Evolutionary conservation across 352 stramenopile species (phyloP), one percentile per base, ranked within the genome.

Genomic region (Pythium aquatile): DNA sequence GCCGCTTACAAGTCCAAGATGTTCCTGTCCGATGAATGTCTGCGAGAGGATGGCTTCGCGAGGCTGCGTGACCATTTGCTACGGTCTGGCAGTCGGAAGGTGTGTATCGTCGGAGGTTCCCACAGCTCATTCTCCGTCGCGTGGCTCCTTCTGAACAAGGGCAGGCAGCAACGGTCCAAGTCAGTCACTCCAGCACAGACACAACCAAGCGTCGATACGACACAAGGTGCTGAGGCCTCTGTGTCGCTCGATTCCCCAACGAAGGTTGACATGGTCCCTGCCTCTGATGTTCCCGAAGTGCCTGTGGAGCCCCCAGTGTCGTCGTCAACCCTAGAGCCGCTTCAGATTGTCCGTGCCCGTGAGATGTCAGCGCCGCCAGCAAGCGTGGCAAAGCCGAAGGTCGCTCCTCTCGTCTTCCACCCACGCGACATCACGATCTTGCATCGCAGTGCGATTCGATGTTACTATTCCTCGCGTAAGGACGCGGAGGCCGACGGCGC

Each of bases 101-200:
- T 94, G 14, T 91, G 78, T 53, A 85, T 97, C 44, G 76, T 96
- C 3, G 88, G 88, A 11, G 88, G 88, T 14, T 91, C 84, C 0
- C 87, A 97, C 71, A 94, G 83, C 37, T 87, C 88, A 2, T 97
- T 97, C 59, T 94, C 83, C 0, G 81, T 92, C 4, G 81, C 81
- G 5, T 95, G 84, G 87, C 65, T 93, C 40, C 74, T 92, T 40
- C 63, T 97, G 29, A 85, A 94, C 65, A 86, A 77, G 20, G 77
- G 83, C 17, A 69, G 56, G 53, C 42, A 59, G 32, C 44, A 58
- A 32, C 33, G 63, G 37, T 17, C 54, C 39, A 70, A 63, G 28
- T 39, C 39, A 17, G 28, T 54, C 17, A n/a, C 52, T 29, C n/a
- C n/a, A 51, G 20, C 44, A 1, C 17, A 28, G 30, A 20, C 44